A percentile compares a stretch with the other conserved stretches of the same genome.
Evolutionary conservation across 495 filamentous ascomycete genomes (phyloP).

Genomic region (Clohesyomyces aquaticus): DNA sequence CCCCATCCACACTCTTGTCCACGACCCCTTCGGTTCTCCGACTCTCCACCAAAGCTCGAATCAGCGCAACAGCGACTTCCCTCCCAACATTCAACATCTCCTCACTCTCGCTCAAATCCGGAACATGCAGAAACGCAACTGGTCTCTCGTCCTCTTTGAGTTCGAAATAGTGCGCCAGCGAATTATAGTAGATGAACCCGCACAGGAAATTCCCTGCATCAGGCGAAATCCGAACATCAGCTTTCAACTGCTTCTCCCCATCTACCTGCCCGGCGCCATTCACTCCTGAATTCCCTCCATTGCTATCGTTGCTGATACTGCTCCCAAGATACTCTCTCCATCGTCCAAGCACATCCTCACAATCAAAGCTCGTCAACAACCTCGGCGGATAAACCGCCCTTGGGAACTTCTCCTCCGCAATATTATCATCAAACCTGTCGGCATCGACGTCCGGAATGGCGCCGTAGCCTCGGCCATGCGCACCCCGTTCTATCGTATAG

Average conservation of each 20-base stretch:
- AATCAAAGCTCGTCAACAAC: constrained; percentile 56
- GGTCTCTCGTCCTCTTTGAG: constrained; percentile 40
- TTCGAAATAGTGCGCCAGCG: constrained; percentile 56
- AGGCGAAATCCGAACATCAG: constrained; percentile 60
- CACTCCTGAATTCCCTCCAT: constrained; percentile 38
- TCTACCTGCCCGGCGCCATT: background rate
- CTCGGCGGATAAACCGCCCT: constrained; percentile 48
- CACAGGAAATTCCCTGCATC: constrained; percentile 83
- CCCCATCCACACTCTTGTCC: background rate
- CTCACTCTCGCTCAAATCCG: constrained; percentile 57
- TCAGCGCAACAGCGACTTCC: constrained; percentile 67
- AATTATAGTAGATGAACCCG: constrained; percentile 85
- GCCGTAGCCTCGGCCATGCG: constrained; percentile 74
- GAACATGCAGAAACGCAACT: constrained; percentile 82
- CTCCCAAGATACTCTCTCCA: constrained; percentile 54
- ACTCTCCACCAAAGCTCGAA: constrained; percentile 66
- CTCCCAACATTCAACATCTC: constrained; percentile 61
- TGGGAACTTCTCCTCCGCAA: constrained; percentile 55
- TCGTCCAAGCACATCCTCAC: constrained; percentile 57
- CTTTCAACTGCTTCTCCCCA: constrained; percentile 1
- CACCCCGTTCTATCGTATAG: constrained; percentile 72
- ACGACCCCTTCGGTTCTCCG: constrained; percentile 8
- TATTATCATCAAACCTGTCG: constrained; percentile 57
- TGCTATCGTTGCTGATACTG: constrained; percentile 3
- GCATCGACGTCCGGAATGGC: constrained; percentile 73